These are phyloP conservation scores for Knoxia roxburghii DNA, from an alignment of 257 asterid genomes.

Conservation along the genomic window DNA sequence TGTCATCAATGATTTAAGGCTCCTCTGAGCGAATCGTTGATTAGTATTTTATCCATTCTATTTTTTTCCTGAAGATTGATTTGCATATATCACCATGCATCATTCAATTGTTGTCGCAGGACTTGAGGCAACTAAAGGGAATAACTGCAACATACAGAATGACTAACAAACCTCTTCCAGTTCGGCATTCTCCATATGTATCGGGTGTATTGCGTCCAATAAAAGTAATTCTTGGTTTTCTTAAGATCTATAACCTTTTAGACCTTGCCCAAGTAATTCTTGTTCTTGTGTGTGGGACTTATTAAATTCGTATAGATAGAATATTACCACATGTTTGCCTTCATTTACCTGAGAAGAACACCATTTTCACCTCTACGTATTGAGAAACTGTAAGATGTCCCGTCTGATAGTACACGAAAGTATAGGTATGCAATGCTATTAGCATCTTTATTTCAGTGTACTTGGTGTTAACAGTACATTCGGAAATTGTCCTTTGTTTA, in stretches of 20 bases:
- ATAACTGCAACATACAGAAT: constrained; percentile 94
- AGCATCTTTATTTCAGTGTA: neutral
- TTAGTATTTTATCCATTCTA: neutral
- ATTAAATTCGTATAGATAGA: neutral
- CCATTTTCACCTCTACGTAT: too few species aligned
- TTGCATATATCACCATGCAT: neutral
- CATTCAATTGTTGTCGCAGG: constrained; percentile 42
- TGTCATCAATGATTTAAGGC: neutral
- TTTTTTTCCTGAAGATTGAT: neutral
- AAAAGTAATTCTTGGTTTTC: constrained; percentile 45
- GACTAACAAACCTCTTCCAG: constrained; percentile 96
- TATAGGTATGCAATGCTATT: neutral
- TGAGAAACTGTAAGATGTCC: too few species aligned
- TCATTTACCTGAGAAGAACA: neutral
- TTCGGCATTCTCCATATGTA: constrained; percentile 88
- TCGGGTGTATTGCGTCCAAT: constrained; percentile 77
- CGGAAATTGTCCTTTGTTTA: neutral
- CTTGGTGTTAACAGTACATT: neutral
- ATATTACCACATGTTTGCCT: neutral
- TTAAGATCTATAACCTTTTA: neutral
- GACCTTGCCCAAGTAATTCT: neutral
- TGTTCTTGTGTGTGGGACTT: too few species aligned
- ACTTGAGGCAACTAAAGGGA: constrained; percentile 85
- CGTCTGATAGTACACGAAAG: too few species aligned
- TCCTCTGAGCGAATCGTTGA: neutral